Percentiles rank a stretch among this genome's conserved stretches.
phyloP scores from a whole-genome alignment of 345 rosid species.

The Salix brachista region DNA sequence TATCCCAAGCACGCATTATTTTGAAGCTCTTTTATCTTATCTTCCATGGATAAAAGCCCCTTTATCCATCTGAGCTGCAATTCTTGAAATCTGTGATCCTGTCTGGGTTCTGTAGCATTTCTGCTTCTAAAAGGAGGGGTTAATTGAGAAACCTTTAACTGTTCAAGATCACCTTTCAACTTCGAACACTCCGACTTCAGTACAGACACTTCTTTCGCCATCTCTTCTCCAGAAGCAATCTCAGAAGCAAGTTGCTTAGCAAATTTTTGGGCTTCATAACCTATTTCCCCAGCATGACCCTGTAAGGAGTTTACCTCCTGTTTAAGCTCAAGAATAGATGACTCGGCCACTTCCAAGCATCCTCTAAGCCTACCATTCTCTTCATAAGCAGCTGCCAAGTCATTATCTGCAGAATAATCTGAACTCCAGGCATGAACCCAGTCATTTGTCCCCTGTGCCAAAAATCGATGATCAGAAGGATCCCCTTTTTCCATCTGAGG shows the following conservation, averaged over 20 bases:
- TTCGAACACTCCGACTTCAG: constrained; percentile 77
- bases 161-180: constrained; percentile 66
- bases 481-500: constrained; percentile 53
- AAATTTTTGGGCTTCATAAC: constrained; percentile 59
- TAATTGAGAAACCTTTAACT: constrained; percentile 32
- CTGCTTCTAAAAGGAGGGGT: constrained; percentile 29
- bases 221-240: constrained; percentile 74
- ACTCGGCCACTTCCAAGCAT: constrained; percentile 71
- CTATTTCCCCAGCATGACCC: constrained; percentile 66
- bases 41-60: constrained; percentile 68
- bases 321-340: constrained; percentile 72
- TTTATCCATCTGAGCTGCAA: constrained; percentile 54
- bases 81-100: constrained; percentile 38
- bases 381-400: constrained; percentile 55
- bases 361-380: constrained; percentile 78
- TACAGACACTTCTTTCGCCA: constrained; percentile 65
- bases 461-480: constrained; percentile 40
- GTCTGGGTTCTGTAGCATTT: constrained; percentile 36
- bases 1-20: constrained; percentile 58
- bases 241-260: constrained; percentile 68
- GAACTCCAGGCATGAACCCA: constrained; percentile 77
- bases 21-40: constrained; percentile 63
- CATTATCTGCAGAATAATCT: constrained; percentile 61
- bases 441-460: constrained; percentile 42
- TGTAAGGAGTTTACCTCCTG: constrained; percentile 64